Percentiles rank a stretch among this genome's conserved stretches.
These are phyloP conservation scores for Amanita exitialis DNA, from an alignment of 768 basidiomycete species.

Conservation along the genomic window DNA sequence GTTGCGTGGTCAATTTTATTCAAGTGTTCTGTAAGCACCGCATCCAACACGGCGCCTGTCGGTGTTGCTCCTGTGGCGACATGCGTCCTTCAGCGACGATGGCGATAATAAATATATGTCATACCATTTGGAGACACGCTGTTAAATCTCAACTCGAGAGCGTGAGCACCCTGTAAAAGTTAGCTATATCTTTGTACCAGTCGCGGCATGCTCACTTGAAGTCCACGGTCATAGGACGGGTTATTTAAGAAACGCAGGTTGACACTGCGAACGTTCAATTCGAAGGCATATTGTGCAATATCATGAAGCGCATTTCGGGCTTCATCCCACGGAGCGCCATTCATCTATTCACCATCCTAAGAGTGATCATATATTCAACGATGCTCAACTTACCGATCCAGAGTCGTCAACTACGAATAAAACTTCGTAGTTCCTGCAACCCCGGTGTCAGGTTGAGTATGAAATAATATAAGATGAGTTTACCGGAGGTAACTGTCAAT, in stretches of 20 bases:
- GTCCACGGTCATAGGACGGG: background rate
- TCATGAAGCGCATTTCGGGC: constrained; percentile 16
- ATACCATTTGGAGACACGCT: constrained; percentile 11
- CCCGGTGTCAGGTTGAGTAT: background rate
- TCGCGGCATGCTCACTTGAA: background rate
- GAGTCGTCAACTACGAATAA: constrained; percentile 21
- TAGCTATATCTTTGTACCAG: background rate
- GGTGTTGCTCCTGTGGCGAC: constrained; percentile 16
- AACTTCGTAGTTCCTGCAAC: constrained; percentile 17
- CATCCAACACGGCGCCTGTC: constrained; percentile 17
- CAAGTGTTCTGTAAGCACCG: constrained; percentile 11
- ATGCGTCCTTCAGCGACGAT: background rate
- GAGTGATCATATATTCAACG: background rate
- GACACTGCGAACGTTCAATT: constrained; percentile 14
- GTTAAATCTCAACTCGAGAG: constrained; percentile 13
- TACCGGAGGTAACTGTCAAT: constrained; percentile 16
- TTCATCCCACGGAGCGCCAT: constrained; percentile 16
- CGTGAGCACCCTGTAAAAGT: constrained; percentile 11
- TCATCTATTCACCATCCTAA: constrained; percentile 9
- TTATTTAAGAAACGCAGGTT: constrained; percentile 19
- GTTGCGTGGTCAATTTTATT: constrained; percentile 8
- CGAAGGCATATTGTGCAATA: constrained; percentile 19
- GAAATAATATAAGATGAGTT: background rate
- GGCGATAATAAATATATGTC: background rate
- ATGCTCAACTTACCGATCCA: constrained; percentile 12